Conservation (phyloP, 176 grass and related monocot species). For the Eremochloa ophiuroides region DNA sequence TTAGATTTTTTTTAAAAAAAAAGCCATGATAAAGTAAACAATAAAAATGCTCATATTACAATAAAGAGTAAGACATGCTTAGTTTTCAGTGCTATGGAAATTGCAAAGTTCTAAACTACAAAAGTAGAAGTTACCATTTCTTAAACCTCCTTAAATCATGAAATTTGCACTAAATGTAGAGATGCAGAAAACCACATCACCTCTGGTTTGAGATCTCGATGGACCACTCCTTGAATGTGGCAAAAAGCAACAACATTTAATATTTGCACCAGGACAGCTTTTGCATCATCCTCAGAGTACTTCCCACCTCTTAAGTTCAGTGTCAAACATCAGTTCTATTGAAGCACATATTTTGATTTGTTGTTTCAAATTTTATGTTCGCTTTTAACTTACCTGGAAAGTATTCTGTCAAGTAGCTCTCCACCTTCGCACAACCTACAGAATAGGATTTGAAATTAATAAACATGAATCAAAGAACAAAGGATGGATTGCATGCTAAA, state of each 20-base stretch:
- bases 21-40: not conserved
- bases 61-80: not conserved
- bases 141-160: not conserved
- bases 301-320: conserved; percentile 67
- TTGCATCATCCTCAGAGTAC: conserved; percentile 82
- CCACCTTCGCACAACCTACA: conserved; percentile 74
- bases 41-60: not conserved
- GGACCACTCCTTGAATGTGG: conserved; percentile 87
- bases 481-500: not conserved
- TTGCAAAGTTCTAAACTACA: not conserved
- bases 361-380: not conserved
- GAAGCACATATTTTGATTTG: not conserved
- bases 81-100: not conserved
- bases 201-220: conserved; percentile 88
- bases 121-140: not conserved
- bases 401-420: conserved; percentile 78
- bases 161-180: not conserved
- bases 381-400: conserved; percentile 56
- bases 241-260: conserved; percentile 76
- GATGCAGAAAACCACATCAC: conserved; percentile 25
- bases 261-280: conserved; percentile 74
- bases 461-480: not conserved
- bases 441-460: not conserved
- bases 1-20: not conserved
- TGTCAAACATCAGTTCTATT: conserved; percentile 1